Base-by-base conservation (phyloP, 306 rosid species). In the Glycine latifolia region DNA sequence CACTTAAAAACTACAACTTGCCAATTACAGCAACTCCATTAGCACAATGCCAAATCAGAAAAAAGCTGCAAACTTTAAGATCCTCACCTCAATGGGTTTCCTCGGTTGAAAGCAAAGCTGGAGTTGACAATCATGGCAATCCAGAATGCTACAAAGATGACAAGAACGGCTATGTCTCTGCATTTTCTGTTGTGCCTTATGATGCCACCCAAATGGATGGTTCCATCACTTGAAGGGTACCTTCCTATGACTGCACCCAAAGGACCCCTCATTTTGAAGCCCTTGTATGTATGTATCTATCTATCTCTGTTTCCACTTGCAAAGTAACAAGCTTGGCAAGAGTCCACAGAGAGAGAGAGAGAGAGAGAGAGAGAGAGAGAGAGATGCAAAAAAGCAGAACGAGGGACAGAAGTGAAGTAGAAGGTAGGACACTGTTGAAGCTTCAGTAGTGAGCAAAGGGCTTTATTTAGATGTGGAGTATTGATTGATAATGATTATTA, bases 41-140 rank as follows among this genome's bases (percentile, higher is more conserved):
- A 63, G 55, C 60, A 58, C 73, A 72, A 67, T 56, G 71, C 83
- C 70, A 4, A 76, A 72, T 63, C 41, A 78, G 68, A 73, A 59
- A 72, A 26, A 82, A 81, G 88, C 35, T 52, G 70, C 75, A 31
- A 62, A 65, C 77, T 56, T 63, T 44, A 73, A 72, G 83, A 75
- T 81, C 83, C 63, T 66, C 76, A 91, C 99, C 99, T 93, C 66
- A 85, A 86, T 14, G 98, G 99, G 86, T 92, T 92, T 67, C 99
- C 99, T 86, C 89, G 86, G 87, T 89, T 91, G 87, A 95, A 95
- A 63, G 91, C 99, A 81, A 95, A 93, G 94, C 99, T 95, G 54
- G 99, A 95, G 90, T 95, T 95, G n/a, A 95, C 98, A 84, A 95
- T 93, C 97, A 95, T 89, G 26, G 93, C 91, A 48, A 95, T 81